Conservation (phyloP, 225 moss, liverwort and hornwort species). For the Sphagnum contortum region DNA sequence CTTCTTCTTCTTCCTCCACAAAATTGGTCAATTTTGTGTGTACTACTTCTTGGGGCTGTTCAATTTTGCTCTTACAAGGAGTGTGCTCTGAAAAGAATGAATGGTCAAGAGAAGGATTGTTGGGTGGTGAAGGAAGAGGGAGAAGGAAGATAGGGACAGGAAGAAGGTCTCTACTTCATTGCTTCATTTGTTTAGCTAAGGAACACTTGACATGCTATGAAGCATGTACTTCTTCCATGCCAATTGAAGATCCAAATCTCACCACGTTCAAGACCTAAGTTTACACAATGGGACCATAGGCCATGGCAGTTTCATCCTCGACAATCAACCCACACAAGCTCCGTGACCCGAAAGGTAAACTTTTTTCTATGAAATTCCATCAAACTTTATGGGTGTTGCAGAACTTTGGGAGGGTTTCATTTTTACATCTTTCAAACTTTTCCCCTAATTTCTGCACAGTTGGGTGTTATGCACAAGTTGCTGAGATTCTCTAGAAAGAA, state of each 20-base stretch:
- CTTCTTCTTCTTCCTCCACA: too few relatives aligned
- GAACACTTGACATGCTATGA: slow-evolving; percentile 28
- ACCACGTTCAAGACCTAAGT: neutral
- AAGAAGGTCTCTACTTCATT: too few relatives aligned
- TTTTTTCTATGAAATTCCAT: too few relatives aligned
- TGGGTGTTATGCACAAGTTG: neutral
- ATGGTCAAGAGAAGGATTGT: too few relatives aligned
- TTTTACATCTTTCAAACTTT: neutral
- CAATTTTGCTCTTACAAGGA: too few relatives aligned
- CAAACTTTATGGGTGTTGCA: neutral
- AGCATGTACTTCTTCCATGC: slow-evolving; percentile 20
- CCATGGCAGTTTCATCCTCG: slow-evolving; percentile 12
- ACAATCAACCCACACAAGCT: slow-evolving; percentile 12
- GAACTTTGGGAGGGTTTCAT: slow-evolving; percentile 3
- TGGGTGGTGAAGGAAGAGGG: too few relatives aligned
- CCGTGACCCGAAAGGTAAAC: slow-evolving; percentile 20
- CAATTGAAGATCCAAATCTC: slow-evolving; percentile 16
- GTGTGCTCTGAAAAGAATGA: too few relatives aligned
- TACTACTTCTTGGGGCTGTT: too few relatives aligned
- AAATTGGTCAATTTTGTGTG: too few relatives aligned
- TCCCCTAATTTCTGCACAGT: neutral
- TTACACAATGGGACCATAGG: slow-evolving; percentile 13
- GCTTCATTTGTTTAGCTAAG: too few relatives aligned
- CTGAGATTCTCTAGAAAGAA: neutral
- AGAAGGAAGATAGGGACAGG: too few relatives aligned